phyloP scores from a whole-genome alignment of 164 flowering plant species.

The Berberis thunbergii region DNA sequence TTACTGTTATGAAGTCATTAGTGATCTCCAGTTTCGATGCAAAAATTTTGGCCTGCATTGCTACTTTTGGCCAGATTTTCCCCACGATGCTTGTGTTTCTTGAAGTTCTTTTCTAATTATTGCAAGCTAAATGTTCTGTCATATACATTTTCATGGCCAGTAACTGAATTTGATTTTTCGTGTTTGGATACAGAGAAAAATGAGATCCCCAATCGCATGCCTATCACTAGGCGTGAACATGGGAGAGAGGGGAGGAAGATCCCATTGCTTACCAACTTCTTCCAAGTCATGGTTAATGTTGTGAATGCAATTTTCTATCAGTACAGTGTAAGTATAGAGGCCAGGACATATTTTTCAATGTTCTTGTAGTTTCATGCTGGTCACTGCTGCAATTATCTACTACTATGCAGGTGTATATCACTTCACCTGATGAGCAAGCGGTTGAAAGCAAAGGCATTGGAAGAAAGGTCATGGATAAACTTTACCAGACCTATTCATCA shows the following conservation, averaged over 20 bases:
- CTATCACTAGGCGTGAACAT: slow-evolving; percentile 41
- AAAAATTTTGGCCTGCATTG: no score
- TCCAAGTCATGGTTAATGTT: slow-evolving; percentile 41
- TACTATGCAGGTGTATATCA: slow-evolving; percentile 47
- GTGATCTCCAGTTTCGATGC: no score
- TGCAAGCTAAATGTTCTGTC: no score
- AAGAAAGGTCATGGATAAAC: slow-evolving; percentile 47
- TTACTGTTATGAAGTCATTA: no score
- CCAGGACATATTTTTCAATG: background rate
- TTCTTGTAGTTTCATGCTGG: background rate
- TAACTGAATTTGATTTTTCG: no score
- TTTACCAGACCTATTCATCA: slow-evolving; percentile 48
- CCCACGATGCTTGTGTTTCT: no score
- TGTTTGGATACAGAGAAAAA: background rate
- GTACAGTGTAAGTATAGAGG: slow-evolving; percentile 41
- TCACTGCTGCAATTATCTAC: background rate
- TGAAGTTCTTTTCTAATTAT: no score
- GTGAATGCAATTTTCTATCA: slow-evolving; percentile 53
- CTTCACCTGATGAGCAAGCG: slow-evolving; percentile 29
- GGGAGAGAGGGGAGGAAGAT: slow-evolving; percentile 49
- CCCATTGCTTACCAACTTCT: slow-evolving; percentile 52
- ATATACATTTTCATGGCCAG: no score
- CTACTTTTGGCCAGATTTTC: no score
- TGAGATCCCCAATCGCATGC: slow-evolving; percentile 23
- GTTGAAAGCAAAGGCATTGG: slow-evolving; percentile 51